Conservation (phyloP, 2,329 filamentous ascomycete species). For the Chrysoporthe cubensis region DNA sequence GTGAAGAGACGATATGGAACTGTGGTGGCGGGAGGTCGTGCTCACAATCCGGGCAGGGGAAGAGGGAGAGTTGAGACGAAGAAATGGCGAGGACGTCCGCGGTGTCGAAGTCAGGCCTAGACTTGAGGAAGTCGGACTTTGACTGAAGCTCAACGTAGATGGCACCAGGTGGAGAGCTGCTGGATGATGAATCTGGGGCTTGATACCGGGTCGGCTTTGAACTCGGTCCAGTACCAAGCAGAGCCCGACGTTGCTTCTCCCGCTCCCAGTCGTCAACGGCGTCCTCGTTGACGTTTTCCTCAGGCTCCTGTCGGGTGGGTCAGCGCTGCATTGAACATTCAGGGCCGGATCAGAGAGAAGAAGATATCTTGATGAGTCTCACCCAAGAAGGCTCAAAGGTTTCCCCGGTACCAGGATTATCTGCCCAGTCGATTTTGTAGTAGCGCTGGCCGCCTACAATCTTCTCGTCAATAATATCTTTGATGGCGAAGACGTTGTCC, state of each 20-base stretch:
- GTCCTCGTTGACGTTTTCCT: conserved; percentile 35
- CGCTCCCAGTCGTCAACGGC: conserved; percentile 38
- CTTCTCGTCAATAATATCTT: conserved; percentile 45
- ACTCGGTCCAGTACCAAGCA: conserved; percentile 8
- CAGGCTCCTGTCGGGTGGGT: conserved; percentile 33
- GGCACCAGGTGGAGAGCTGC: background rate
- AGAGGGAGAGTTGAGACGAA: conserved; percentile 26
- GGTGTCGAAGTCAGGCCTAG: conserved; percentile 30
- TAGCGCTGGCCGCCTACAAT: conserved; percentile 35
- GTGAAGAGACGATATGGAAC: conserved; percentile 25
- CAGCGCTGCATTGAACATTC: conserved; percentile 9
- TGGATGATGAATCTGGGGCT: background rate
- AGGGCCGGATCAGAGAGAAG: background rate
- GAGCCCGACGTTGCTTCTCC: conserved; percentile 28
- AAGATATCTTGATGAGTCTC: conserved; percentile 21
- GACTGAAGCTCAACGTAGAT: conserved; percentile 26
- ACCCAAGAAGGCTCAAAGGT: conserved; percentile 58
- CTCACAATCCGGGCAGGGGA: conserved; percentile 6
- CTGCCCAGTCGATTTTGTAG: conserved; percentile 63
- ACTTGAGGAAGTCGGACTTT: conserved; percentile 27
- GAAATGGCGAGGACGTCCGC: conserved; percentile 30
- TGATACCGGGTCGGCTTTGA: background rate
- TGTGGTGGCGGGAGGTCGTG: conserved; percentile 25
- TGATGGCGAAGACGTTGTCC: conserved; percentile 35
- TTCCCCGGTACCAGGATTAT: conserved; percentile 53